These are phyloP conservation scores for Pyrenochaeta sp. DNA, from an alignment of 2,329 filamentous ascomycete genomes.

Conservation along the genomic window DNA sequence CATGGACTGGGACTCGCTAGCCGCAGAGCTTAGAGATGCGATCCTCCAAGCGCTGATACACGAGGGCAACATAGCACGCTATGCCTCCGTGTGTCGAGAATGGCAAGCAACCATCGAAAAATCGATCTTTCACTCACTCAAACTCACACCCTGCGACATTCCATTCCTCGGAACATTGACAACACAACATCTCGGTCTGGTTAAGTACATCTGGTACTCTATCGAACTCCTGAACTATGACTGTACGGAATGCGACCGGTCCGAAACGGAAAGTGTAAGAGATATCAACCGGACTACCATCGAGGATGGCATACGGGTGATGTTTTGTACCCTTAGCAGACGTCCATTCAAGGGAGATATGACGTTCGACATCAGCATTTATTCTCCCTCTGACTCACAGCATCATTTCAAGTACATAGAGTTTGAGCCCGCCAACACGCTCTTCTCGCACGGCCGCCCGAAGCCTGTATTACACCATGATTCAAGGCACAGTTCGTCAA, in stretches of 20 bases:
- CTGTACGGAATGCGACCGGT: constrained; percentile 6
- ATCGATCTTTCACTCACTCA: constrained; percentile 9
- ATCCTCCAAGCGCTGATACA: constrained; percentile 8
- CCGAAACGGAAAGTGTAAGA: neutral
- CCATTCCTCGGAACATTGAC: neutral
- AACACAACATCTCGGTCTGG: constrained; percentile 1
- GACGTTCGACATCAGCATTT: constrained; percentile 13
- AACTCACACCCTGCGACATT: constrained; percentile 7
- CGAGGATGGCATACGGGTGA: neutral
- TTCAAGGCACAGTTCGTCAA: neutral
- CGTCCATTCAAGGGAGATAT: constrained; percentile 2
- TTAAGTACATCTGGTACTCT: constrained; percentile 14
- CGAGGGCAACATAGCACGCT: constrained; percentile 8
- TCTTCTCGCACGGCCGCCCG: no score
- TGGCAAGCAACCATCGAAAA: constrained; percentile 16
- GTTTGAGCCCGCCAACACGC: constrained; percentile 8
- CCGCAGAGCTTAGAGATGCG: constrained; percentile 5
- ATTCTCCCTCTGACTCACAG: constrained; percentile 12
- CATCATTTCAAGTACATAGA: constrained; percentile 12
- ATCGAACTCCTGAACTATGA: constrained; percentile 12
- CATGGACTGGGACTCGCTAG: constrained; percentile 3
- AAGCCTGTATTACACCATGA: no score
- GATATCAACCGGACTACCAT: neutral
- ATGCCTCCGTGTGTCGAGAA: constrained; percentile 13
- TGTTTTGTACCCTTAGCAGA: constrained; percentile 10